Evolutionary conservation across 805 yeast species (phyloP).

Genomic region (Lipomyces sp.): DNA sequence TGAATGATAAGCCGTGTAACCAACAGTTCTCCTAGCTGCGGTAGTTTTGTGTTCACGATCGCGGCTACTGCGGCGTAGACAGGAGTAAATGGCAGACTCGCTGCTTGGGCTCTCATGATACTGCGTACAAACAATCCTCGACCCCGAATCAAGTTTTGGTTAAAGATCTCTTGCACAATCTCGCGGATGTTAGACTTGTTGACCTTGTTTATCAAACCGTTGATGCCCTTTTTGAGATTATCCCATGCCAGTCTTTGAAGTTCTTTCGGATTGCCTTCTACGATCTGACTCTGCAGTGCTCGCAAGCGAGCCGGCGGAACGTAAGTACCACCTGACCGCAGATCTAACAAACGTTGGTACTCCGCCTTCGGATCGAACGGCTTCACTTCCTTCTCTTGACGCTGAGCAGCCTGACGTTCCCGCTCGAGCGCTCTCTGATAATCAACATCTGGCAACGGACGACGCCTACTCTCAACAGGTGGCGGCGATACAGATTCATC

Average conservation of each 20-base stretch:
- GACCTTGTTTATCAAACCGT: constrained; percentile 55
- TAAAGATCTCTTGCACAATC: constrained; percentile 57
- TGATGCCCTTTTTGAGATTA: constrained; percentile 53
- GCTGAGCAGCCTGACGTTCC: constrained; percentile 31
- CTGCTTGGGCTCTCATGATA: constrained; percentile 59
- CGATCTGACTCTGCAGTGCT: constrained; percentile 49
- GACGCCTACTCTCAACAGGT: constrained; percentile 1
- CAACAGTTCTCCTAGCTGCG: constrained; percentile 67
- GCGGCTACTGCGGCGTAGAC: constrained; percentile 63
- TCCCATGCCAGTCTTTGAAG: constrained; percentile 65
- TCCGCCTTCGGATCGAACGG: constrained; percentile 45
- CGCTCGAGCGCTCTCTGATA: constrained; percentile 40
- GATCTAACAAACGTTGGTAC: constrained; percentile 47
- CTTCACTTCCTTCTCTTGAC: constrained; percentile 33
- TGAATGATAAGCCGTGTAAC: constrained; percentile 58
- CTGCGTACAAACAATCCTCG: constrained; percentile 63
- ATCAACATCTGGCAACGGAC: constrained; percentile 39
- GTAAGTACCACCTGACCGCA: constrained; percentile 54
- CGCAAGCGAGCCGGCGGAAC: constrained; percentile 60
- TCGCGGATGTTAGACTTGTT: constrained; percentile 54
- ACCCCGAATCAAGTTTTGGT: constrained; percentile 63
- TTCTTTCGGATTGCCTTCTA: constrained; percentile 47
- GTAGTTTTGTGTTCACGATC: constrained; percentile 67
- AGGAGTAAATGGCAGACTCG: constrained; percentile 51
- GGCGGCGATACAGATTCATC: constrained; percentile 11